Base-by-base conservation (phyloP, 129 eudicot species). In the Smallanthus sonchifolius region DNA sequence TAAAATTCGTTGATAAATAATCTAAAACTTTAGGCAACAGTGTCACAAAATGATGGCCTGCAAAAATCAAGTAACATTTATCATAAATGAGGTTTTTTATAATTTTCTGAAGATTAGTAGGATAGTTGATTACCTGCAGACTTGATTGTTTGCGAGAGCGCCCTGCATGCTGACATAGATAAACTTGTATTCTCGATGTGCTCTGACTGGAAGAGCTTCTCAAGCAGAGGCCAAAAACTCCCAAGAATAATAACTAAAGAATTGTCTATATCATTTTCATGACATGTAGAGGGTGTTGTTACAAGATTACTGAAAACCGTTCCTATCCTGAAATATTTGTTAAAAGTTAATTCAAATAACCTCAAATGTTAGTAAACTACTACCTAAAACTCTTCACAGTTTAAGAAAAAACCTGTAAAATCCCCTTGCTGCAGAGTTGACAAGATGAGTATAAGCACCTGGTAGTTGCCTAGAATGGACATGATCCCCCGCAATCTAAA, bases 161-260 rank as follows among this genome's bases (percentile, higher is more conserved):
- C 88, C 82, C 91, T 84, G 88, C 99, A 94, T 70, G 97, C 99
- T 44, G 97, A 91, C 67, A 82, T 72, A 40, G 97, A 85, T 79
- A 94, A 77, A 82, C 78, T 85, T 69, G 84, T 75, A 77, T 85
- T 91, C 79, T 86, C 94, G 42, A 88, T 87, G 69, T 86, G 90
- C 56, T 87, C 82, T 13, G 94, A 87, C 70, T 69, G 79, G 67
- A 94, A 82, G 55, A 94, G 78, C 73, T 88, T 86, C 84, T 91
- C 94, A 69, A 94, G 88, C 88, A 91, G 73, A 48, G 94, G 99
- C 97, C 99, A 90, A 78, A 91, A 91, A 43, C 81, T 82, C 66
- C 69, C 89, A 61, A 94, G 81, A 54, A 88, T 35, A 20, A 77
- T 80, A 70, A 80, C 74, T 38, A 85, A 48, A 38, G 96, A 75